A percentile compares a stretch with the other conserved stretches of the same genome.
Evolutionary conservation across 179 eudicot species (phyloP).

Genomic region (Beta lomatogona): DNA sequence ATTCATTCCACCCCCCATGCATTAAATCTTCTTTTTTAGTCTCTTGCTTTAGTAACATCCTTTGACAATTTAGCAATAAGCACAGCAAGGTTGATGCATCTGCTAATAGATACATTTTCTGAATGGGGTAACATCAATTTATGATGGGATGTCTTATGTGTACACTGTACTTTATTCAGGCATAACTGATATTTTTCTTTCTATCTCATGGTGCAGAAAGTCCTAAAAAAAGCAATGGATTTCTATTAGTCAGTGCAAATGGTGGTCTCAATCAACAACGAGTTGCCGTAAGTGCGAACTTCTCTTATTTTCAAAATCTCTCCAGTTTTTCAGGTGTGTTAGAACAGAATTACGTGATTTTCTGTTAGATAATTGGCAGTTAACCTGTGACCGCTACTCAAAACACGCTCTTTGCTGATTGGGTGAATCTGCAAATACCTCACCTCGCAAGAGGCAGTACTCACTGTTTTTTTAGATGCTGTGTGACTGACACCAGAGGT

Average conservation of each 20-base stretch:
- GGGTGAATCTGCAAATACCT: background rate
- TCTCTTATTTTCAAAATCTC: background rate
- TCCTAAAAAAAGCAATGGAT: constrained; percentile 55
- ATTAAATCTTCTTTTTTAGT: background rate
- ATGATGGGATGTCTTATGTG: background rate
- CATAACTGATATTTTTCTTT: background rate
- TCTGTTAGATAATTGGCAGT: background rate
- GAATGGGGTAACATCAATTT: background rate
- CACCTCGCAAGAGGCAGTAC: background rate
- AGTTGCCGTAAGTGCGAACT: constrained; percentile 75
- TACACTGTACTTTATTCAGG: background rate
- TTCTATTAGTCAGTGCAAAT: constrained; percentile 83
- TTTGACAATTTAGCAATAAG: background rate
- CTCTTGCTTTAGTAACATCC: constrained; percentile 7
- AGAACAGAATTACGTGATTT: background rate
- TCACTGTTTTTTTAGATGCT: background rate
- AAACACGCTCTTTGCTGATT: background rate
- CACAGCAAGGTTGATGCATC: background rate
- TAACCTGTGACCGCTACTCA: background rate
- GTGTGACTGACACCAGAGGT: background rate
- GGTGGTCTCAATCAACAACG: constrained; percentile 98
- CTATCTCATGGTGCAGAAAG: constrained; percentile 48
- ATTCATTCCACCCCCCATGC: background rate
- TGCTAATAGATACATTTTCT: constrained; percentile 5
- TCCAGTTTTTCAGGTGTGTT: background rate